These are phyloP conservation scores for Heteromeles arbutifolia DNA, from an alignment of 306 rosid genomes.

Conservation along the genomic window DNA sequence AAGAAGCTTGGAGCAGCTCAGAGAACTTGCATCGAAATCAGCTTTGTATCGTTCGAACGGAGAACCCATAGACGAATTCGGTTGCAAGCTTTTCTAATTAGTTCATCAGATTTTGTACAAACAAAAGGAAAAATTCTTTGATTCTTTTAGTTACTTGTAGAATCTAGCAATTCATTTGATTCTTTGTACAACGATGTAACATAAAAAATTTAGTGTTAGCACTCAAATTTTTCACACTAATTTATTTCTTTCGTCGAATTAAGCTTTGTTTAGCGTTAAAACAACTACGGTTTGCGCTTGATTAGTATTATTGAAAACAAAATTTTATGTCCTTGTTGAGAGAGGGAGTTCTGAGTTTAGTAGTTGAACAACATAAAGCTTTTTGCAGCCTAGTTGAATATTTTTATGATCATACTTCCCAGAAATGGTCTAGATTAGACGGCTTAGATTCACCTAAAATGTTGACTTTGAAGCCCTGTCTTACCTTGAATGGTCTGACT, in stretches of 20 bases:
- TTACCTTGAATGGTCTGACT: neutral
- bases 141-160: conserved; percentile 4
- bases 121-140: neutral
- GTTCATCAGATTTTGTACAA: neutral
- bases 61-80: conserved; percentile 48
- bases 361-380: neutral
- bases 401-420: neutral
- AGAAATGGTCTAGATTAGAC: neutral
- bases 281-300: neutral
- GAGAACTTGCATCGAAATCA: conserved; percentile 45
- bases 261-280: neutral
- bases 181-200: conserved; percentile 2
- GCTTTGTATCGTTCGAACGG: conserved; percentile 34
- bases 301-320: neutral
- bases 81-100: conserved; percentile 49
- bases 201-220: neutral
- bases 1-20: conserved; percentile 51
- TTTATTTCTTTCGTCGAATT: neutral
- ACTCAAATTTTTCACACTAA: neutral
- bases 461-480: neutral
- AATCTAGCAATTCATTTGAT: neutral
- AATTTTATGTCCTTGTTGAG: neutral
- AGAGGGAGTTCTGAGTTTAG: neutral
- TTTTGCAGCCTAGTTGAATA: neutral
- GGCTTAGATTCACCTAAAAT: neutral